These are phyloP conservation scores for Gypsophila paniculata DNA, from an alignment of 179 eudicot genomes.

Conservation along the genomic window DNA sequence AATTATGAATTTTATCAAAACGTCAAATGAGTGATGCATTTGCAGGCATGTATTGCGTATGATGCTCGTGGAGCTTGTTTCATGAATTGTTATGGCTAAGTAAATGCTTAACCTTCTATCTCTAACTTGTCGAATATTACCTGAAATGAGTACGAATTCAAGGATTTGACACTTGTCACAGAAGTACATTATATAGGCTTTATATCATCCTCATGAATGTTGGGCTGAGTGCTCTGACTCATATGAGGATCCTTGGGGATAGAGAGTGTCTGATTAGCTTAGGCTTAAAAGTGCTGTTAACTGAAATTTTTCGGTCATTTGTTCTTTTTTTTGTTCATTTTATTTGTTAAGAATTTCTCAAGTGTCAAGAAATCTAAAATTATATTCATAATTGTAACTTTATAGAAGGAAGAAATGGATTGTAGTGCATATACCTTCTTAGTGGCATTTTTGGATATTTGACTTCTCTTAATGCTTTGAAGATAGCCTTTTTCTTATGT, in stretches of 20 bases:
- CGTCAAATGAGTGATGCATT: neutral
- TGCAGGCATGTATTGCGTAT: neutral
- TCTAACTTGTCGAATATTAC: neutral
- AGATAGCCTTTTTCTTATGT: slow-evolving; percentile 81
- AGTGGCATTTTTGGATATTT: slow-evolving; percentile 5
- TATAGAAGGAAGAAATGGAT: neutral
- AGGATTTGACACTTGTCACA: neutral
- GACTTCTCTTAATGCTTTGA: slow-evolving; percentile 37
- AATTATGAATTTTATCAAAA: neutral
- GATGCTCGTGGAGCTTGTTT: too few relatives aligned
- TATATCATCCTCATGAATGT: neutral
- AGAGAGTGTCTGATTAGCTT: slow-evolving; percentile 1
- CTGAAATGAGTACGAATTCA: neutral
- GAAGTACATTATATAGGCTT: neutral
- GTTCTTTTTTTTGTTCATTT: neutral
- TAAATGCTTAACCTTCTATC: neutral
- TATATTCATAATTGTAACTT: neutral
- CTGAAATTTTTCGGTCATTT: slow-evolving; percentile 3
- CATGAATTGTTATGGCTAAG: neutral
- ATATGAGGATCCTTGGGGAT: slow-evolving; percentile 14
- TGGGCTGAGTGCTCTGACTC: too few relatives aligned
- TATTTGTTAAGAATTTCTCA: neutral
- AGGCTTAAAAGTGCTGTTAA: neutral
- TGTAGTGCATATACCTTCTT: neutral
- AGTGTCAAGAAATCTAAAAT: neutral